A percentile compares a stretch with the other conserved stretches of the same genome.
phyloP scores from a whole-genome alignment of 202 grass and related monocot genomes.

The Panicum hallii region DNA sequence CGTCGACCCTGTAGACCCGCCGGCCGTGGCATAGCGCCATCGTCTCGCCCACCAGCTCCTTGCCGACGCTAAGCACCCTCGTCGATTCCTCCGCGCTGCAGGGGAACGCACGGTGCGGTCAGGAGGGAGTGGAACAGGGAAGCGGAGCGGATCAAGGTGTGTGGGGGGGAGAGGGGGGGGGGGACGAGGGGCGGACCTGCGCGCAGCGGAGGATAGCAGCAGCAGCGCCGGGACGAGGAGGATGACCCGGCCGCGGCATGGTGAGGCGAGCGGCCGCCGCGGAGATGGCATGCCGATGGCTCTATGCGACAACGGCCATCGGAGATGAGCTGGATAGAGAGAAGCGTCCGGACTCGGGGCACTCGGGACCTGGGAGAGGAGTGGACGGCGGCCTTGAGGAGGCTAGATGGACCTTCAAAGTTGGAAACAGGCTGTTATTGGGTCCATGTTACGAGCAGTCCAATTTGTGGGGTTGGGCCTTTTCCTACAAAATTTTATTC shows the following conservation, averaged over 20 bases:
- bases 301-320: background rate
- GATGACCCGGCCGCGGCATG: background rate
- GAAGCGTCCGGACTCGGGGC: no score
- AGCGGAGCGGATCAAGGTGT: background rate
- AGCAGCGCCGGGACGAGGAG: background rate
- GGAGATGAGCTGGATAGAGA: background rate
- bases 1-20: conserved; percentile 65
- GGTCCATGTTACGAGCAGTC: background rate
- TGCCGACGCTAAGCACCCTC: conserved; percentile 59
- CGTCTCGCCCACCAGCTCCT: conserved; percentile 66
- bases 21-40: conserved; percentile 58
- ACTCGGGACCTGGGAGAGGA: no score
- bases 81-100: conserved; percentile 54
- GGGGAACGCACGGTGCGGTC: background rate
- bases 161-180: no score
- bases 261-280: background rate
- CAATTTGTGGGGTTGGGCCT: background rate
- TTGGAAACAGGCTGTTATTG: no score
- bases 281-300: background rate
- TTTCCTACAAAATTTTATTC: background rate
- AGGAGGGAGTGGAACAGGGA: background rate
- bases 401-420: background rate
- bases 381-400: background rate
- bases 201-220: background rate
- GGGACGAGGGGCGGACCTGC: conserved; percentile 1